Evolutionary conservation across 2,329 filamentous ascomycete species (phyloP).

Genomic region (Fusarium tanahbumbuense): DNA sequence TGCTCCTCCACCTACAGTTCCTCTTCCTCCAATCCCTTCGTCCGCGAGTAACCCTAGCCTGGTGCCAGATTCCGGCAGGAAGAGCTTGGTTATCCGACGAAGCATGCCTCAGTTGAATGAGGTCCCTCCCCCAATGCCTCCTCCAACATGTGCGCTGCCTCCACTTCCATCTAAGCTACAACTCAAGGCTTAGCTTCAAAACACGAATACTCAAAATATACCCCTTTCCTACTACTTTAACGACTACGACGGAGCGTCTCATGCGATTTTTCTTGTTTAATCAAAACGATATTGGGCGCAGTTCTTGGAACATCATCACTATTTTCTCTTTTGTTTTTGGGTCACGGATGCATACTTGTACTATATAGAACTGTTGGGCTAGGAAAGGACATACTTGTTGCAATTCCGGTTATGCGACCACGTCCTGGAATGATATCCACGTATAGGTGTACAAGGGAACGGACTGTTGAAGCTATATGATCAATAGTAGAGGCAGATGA

Average conservation of each 20-base stretch:
- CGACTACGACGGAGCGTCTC: slow-evolving; percentile 32
- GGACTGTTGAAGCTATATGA: neutral
- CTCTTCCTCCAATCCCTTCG: slow-evolving; percentile 50
- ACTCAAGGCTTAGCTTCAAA: slow-evolving; percentile 35
- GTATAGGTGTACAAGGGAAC: slow-evolving; percentile 34
- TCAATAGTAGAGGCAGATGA: slow-evolving; percentile 6
- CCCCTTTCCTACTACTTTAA: slow-evolving; percentile 27
- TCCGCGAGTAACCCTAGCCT: slow-evolving; percentile 40
- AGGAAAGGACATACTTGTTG: neutral
- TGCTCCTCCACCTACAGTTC: slow-evolving; percentile 48
- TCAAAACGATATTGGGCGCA: slow-evolving; percentile 24
- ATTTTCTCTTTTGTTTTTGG: slow-evolving; percentile 20
- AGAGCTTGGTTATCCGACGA: slow-evolving; percentile 52
- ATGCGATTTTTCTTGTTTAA: slow-evolving; percentile 29
- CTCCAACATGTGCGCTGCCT: slow-evolving; percentile 66
- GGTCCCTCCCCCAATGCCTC: slow-evolving; percentile 65
- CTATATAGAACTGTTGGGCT: slow-evolving; percentile 36
- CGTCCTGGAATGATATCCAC: slow-evolving; percentile 42
- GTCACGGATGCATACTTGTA: slow-evolving; percentile 19
- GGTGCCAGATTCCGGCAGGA: slow-evolving; percentile 39
- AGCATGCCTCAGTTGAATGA: slow-evolving; percentile 65
- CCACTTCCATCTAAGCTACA: slow-evolving; percentile 57
- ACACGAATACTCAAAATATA: slow-evolving; percentile 5
- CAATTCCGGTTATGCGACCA: slow-evolving; percentile 37
- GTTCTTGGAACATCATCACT: slow-evolving; percentile 26